Evolutionary conservation across 257 asterid species (phyloP), one percentile per base, ranked within the genome.

Genomic region (Dorcoceras hygrometricum): DNA sequence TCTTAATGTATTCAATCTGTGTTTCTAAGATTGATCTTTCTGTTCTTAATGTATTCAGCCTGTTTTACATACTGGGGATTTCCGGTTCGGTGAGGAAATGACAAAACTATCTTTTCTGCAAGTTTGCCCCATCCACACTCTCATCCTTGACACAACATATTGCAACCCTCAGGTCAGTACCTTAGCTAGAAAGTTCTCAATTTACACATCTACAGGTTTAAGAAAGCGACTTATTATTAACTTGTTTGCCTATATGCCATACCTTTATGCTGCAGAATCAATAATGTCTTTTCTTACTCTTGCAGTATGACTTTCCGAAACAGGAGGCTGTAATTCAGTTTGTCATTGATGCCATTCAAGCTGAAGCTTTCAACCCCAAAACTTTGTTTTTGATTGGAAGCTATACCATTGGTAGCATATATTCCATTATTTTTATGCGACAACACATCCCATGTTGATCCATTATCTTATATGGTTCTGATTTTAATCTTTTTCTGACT

Each of bases 241-340:
- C 20, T 53, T 58, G 29, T 50, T 34, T 1, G 46, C 46, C 14
- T 34, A 9, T 34, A 34, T 14, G 46, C 14, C 24, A 6, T 66
- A 24, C 55, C 12, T 18, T 27, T 23, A 58, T 69, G 62, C 43
- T 39, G 14, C 14, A 39, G 39, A 61, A 57, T 59, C 60, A 16
- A 43, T 70, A 62, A 24, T 9, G 34, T 66, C 9, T 58, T 63
- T 62, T 61, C 74, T 56, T 53, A 62, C 63, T 65, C 58, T 66
- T 80, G 84, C 91, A 93, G 99, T 88, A 93, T 73, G 90, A 90
- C 83, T 93, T 93, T 69, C 99, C 99, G 8, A 90, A 93, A 68
- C 97, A 90, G 79, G 96, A 88, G 55, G 81, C 88, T 14, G 77
- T 93, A 66, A 85, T 93, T 85, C 99, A 93, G 62, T 93, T 90